Percentiles rank a stretch among this genome's conserved stretches.
Conservation (phyloP, 2,329 filamentous ascomycete genomes). For the Coleophoma eucalyptorum region DNA sequence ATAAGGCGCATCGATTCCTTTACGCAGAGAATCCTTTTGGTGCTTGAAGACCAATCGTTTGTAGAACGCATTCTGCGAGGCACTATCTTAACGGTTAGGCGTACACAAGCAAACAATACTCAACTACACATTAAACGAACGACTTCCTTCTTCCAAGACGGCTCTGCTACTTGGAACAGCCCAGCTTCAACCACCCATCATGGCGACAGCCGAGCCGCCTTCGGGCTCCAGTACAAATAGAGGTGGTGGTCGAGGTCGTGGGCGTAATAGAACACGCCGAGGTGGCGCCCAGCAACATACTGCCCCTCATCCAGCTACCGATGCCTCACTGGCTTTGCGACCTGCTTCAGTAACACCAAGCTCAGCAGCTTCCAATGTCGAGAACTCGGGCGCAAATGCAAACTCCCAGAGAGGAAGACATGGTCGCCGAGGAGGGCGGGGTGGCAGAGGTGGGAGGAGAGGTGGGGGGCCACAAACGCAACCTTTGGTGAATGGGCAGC, state of each 20-base stretch:
- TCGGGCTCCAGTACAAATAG: not conserved
- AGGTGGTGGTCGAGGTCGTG: not conserved
- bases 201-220: not conserved
- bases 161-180: not conserved
- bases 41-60: no score
- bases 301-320: not conserved
- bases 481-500: conserved; percentile 27
- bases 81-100: not conserved
- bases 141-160: not conserved
- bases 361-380: not conserved
- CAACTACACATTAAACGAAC: not conserved
- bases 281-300: not conserved
- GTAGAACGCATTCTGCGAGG: not conserved
- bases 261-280: not conserved
- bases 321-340: conserved; percentile 10
- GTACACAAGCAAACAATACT: not conserved
- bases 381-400: not conserved
- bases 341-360: conserved; percentile 3
- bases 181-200: not conserved
- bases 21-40: no score
- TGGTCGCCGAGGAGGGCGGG: conserved; percentile 19
- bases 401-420: conserved; percentile 19
- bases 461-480: conserved; percentile 15
- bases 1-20: conserved; percentile 16
- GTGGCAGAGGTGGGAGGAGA: conserved; percentile 17